A percentile compares a stretch with the other conserved stretches of the same genome.
Evolutionary conservation across 345 rosid species (phyloP).

Genomic region (Eucalyptus cladocalyx): DNA sequence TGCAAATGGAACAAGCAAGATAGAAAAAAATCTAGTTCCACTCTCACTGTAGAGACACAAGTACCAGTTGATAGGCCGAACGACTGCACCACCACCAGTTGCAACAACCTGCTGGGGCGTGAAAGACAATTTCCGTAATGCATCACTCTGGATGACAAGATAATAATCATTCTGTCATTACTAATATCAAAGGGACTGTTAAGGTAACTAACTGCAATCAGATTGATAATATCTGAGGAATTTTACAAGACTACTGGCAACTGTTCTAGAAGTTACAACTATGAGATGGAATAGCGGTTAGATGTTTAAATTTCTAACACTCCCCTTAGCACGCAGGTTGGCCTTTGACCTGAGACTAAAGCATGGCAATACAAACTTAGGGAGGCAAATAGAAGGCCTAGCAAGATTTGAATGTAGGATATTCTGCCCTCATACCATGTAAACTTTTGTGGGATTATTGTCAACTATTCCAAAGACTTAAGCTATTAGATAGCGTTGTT

Average conservation of each 20-base stretch:
- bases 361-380: background rate
- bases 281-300: background rate
- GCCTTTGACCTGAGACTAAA: background rate
- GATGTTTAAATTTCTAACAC: background rate
- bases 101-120: conserved; percentile 25
- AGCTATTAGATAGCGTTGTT: background rate
- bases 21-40: background rate
- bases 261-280: background rate
- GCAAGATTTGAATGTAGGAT: background rate
- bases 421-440: background rate
- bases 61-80: conserved; percentile 31
- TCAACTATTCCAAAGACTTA: background rate
- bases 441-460: background rate
- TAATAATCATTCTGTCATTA: background rate
- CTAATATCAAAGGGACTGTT: background rate
- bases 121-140: conserved; percentile 17
- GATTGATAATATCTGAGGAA: background rate
- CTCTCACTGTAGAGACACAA: background rate
- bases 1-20: background rate
- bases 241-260: background rate
- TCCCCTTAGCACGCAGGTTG: background rate
- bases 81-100: conserved; percentile 38
- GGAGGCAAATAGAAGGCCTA: background rate
- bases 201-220: background rate
- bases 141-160: conserved; percentile 15